Percentiles rank a stretch among this genome's conserved stretches.
Conservation (phyloP, 2,329 filamentous ascomycete species). For the Xylaria sp. region DNA sequence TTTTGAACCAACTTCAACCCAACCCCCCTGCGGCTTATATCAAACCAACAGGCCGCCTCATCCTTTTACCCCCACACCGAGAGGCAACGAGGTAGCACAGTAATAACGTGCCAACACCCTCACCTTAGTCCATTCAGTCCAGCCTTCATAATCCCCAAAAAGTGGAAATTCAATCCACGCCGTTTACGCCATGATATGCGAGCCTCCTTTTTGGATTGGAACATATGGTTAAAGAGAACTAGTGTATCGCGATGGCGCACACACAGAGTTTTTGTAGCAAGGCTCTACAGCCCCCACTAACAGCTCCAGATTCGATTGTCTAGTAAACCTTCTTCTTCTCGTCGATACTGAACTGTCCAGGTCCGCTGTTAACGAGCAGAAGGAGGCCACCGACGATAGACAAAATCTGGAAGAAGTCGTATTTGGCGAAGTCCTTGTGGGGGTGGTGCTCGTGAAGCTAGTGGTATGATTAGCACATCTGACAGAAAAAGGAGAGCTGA, state of each 20-base stretch:
- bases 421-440: constrained; percentile 99
- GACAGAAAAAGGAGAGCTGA: not conserved
- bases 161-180: constrained; percentile 27
- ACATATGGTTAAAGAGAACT: constrained; percentile 17
- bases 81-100: constrained; percentile 7
- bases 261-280: constrained; percentile 16
- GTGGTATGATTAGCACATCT: constrained; percentile 36
- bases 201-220: constrained; percentile 24
- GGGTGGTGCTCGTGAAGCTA: constrained; percentile 97
- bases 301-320: constrained; percentile 14
- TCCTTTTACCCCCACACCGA: constrained; percentile 9
- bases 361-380: constrained; percentile 97
- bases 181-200: constrained; percentile 31
- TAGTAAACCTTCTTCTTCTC: constrained; percentile 99
- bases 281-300: constrained; percentile 4
- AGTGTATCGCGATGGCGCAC: constrained; percentile 9
- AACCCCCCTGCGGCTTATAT: constrained; percentile 10
- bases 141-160: constrained; percentile 13
- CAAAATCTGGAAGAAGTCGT: constrained; percentile 99
- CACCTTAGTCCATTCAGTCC: constrained; percentile 16
- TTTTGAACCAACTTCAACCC: constrained; percentile 11
- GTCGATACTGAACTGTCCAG: constrained; percentile 96
- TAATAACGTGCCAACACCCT: constrained; percentile 17
- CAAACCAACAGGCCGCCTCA: not conserved
- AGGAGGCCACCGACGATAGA: constrained; percentile 97